Evolutionary conservation across 1,284 basidiomycete genomes (phyloP), one percentile per base, ranked within the genome.

Genomic region (Ustilago vetiveriae): DNA sequence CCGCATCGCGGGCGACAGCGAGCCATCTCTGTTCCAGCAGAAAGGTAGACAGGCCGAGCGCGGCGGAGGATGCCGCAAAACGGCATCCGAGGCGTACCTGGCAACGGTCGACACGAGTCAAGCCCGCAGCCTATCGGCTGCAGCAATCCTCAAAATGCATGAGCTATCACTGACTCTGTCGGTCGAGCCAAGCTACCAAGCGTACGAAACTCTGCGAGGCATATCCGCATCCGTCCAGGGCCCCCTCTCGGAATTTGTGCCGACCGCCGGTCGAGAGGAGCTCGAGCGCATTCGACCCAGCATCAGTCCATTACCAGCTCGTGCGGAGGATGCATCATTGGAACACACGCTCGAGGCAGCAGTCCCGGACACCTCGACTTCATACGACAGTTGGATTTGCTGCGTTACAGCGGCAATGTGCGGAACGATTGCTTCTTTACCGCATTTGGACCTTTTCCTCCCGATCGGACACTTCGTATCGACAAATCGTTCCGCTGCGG

Each of bases 301-400:
- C 24, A 57, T 58, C 47, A 21, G 33, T 22, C 26, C 62, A 3
- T n/a, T 27, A 3, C 7, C 26, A 1, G 21, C 30, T 7, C 35
- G 6, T 16, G 7, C 21, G 1, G 21, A 17, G 17, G 1, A 29
- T 14, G 10, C 27, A 2, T 32, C 19, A 11, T 33, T 42, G 24
- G 40, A 44, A 14, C 16, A 24, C 35, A 16, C 55, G 33, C 33
- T 40, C 6, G 47, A 52, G 4, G 16, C 50, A 9, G 38, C 29
- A 3, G 23, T 68, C 29, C 10, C 54, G 23, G 49, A 50, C 5
- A 22, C 38, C 17, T 30, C 85, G 1, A 66, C 58, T 3, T 84
- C 88, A 40, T 90, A 88, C 74, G 48, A 84, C 16, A 52, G 48
- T 14, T 97, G 94, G 94, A 86, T 92, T 11, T 83, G 85, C 9